Evolutionary conservation across 352 stramenopile species (phyloP), one percentile per base, ranked within the genome.

Genomic region (Plasmopara muralis): DNA sequence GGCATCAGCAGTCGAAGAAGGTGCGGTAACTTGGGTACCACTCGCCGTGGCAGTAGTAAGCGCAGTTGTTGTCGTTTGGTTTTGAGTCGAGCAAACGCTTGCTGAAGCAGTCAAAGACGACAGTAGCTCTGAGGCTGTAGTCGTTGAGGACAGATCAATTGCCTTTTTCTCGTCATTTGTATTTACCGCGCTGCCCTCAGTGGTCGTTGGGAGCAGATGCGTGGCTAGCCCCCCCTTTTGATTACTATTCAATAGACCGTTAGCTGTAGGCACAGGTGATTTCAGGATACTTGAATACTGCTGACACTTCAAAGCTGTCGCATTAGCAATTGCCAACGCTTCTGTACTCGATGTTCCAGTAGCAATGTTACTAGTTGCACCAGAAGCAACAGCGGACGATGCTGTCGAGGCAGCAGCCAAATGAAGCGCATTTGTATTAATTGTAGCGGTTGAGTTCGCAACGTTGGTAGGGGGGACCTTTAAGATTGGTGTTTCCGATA

Each of bases 281-380:
- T 87, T 62, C 29, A 89, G 42, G 31, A 87, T 87, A 50, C 72
- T 88, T 29, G 79, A 76, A 25, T 87, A 82, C 34, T 73, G 60
- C 42, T 55, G 68, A 20, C 74, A 71, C 10, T 70, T 64, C 29
- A 86, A 74, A 0, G 55, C 56, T 34, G 72, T 30, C 6, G 53
- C 64, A 33, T 77, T 66, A 46, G 79, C 68, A 15, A 50, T 45
- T 20, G 62, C 57, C 53, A 72, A 48, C 15, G 51, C 42, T 28
- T 38, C 35, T 38, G 47, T 30, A 47, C 55, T 54, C 16, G 50
- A 33, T 12, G 51, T 25, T 25, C 20, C 34, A 18, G 38, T 30
- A 47, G 9, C 54, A 16, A 39, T 51, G 39, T 2, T 60, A 13
- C 16, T 62, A 15, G 20, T 50, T 43, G 49, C 50, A 48, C 53